A percentile compares a stretch with the other conserved stretches of the same genome.
These are phyloP conservation scores for Pichia paraexigua DNA, from an alignment of 805 yeast species.

Conservation along the genomic window DNA sequence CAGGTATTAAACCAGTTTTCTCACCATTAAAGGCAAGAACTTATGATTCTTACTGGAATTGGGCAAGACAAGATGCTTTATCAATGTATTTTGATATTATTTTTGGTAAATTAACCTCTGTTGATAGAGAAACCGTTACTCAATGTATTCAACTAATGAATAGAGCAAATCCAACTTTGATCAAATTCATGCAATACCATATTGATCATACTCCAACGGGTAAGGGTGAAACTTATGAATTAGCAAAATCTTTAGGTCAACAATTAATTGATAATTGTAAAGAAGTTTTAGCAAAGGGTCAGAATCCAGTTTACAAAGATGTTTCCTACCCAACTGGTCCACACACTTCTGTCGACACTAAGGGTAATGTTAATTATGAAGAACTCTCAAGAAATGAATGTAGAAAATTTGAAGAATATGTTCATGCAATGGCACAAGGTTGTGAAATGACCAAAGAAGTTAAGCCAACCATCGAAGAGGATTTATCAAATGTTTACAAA, in stretches of 20 bases:
- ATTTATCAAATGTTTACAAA: conserved; percentile 72
- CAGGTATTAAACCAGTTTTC: conserved; percentile 85
- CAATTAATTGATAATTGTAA: conserved; percentile 93
- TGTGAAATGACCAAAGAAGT: conserved; percentile 65
- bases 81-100: conserved; percentile 92
- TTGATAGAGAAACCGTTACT: conserved; percentile 92
- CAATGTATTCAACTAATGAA: conserved; percentile 97
- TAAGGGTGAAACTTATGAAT: conserved; percentile 86
- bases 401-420: conserved; percentile 92
- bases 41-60: conserved; percentile 98
- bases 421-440: conserved; percentile 93
- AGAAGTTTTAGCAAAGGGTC: conserved; percentile 69
- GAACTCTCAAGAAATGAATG: conserved; percentile 87
- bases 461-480: conserved; percentile 78
- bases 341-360: conserved; percentile 75
- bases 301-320: conserved; percentile 91
- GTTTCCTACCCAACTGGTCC: conserved; percentile 94
- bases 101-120: conserved; percentile 82
- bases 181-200: conserved; percentile 93
- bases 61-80: conserved; percentile 97
- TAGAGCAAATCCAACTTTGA: conserved; percentile 87
- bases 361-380: conserved; percentile 77
- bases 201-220: conserved; percentile 76
- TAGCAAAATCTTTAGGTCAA: conserved; percentile 84
- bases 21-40: conserved; percentile 90